These are phyloP conservation scores for Triticum turgidum DNA, from an alignment of 176 grass and related monocot genomes.

Conservation along the genomic window DNA sequence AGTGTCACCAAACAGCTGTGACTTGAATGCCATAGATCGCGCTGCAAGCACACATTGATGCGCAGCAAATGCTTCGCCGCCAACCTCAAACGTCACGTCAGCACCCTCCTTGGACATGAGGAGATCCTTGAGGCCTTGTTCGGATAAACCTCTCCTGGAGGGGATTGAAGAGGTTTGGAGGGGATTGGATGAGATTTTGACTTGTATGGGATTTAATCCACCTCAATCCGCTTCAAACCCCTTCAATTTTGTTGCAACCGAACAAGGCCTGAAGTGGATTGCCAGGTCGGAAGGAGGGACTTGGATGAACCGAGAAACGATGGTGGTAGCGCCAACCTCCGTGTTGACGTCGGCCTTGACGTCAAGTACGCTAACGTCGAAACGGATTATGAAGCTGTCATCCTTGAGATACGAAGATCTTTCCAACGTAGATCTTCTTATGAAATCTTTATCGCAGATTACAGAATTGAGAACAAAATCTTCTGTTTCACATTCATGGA, in stretches of 20 bases:
- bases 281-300: neutral
- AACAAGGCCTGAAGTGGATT: neutral
- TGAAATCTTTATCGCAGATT: too few relatives aligned
- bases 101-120: neutral
- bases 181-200: too few relatives aligned
- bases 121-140: neutral
- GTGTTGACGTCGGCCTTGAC: neutral
- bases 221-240: too few relatives aligned
- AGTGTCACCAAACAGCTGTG: neutral
- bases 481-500: neutral
- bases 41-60: neutral
- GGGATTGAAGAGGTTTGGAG: too few relatives aligned
- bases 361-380: neutral
- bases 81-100: conserved; percentile 13
- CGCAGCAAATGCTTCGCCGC: neutral
- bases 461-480: neutral
- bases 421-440: neutral
- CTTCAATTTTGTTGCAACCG: too few relatives aligned
- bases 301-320: neutral
- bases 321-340: neutral
- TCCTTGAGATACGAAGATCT: neutral
- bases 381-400: neutral
- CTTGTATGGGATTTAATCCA: too few relatives aligned
- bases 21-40: neutral
- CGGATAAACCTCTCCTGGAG: too few relatives aligned